These are phyloP conservation scores for Helicocarpus griseus DNA, from an alignment of 2,329 filamentous ascomycete genomes.

Conservation along the genomic window DNA sequence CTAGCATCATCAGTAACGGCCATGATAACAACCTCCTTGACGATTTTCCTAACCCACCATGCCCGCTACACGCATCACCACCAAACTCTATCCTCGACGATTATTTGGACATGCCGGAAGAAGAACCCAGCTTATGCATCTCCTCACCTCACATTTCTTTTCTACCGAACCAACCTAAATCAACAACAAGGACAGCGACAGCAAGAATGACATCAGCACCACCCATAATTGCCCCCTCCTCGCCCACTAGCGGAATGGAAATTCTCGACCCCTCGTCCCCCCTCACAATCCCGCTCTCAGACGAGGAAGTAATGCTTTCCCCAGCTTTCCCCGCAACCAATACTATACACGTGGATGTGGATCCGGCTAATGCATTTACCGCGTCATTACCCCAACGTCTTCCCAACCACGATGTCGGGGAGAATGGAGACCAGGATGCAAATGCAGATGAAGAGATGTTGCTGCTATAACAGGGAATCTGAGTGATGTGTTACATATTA, in stretches of 20 bases:
- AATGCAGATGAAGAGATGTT: not conserved
- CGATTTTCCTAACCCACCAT: not conserved
- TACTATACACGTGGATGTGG: not conserved
- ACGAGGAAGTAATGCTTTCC: not conserved
- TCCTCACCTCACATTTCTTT: not conserved
- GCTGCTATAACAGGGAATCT: not conserved
- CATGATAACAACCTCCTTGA: not conserved
- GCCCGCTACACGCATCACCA: not conserved
- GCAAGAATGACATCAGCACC: not conserved
- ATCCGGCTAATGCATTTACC: not conserved
- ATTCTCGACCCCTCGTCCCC: conserved; percentile 2
- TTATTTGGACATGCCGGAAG: not conserved
- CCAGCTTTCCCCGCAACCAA: not conserved
- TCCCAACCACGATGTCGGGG: not conserved
- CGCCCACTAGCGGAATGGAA: not conserved
- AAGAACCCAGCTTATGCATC: not conserved
- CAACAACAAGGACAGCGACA: not conserved
- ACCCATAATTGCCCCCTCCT: not conserved
- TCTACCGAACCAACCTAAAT: not conserved
- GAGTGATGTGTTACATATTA: not conserved
- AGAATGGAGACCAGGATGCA: not conserved
- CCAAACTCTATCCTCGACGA: not conserved
- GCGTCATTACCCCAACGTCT: not conserved
- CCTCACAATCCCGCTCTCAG: not conserved
- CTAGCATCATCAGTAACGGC: not conserved